These are phyloP conservation scores for Tephrocybe rancida DNA, from an alignment of 768 basidiomycete genomes.

Conservation along the genomic window DNA sequence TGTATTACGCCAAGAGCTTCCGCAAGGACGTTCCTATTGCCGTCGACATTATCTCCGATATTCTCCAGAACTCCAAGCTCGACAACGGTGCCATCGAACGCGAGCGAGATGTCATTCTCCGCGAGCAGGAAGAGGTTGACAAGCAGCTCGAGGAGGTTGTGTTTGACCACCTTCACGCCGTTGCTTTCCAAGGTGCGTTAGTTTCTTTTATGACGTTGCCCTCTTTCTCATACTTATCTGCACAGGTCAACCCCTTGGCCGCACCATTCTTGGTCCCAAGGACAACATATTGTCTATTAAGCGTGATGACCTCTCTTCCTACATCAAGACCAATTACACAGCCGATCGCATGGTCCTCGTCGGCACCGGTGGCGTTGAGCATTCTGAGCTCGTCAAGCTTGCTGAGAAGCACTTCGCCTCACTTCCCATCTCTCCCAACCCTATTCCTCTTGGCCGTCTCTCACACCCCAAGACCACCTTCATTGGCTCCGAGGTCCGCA, in stretches of 20 bases:
- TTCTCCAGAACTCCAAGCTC: slow-evolving; percentile 95
- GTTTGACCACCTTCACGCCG: slow-evolving; percentile 95
- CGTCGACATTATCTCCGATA: slow-evolving; percentile 98
- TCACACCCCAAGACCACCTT: slow-evolving; percentile 81
- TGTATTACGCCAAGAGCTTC: slow-evolving; percentile 99
- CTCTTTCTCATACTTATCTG: slow-evolving; percentile 2
- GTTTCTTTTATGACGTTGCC: slow-evolving; percentile 10
- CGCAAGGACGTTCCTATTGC: slow-evolving; percentile 88
- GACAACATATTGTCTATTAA: slow-evolving; percentile 95
- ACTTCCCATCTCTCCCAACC: slow-evolving; percentile 85
- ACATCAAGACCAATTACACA: slow-evolving; percentile 98
- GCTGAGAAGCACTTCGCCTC: slow-evolving; percentile 92
- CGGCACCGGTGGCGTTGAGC: slow-evolving; percentile 94
- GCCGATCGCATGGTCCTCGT: slow-evolving; percentile 99
- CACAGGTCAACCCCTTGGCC: slow-evolving; percentile 89
- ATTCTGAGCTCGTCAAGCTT: slow-evolving; percentile 89
- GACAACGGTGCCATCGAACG: slow-evolving; percentile 87
- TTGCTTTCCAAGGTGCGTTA: slow-evolving; percentile 90
- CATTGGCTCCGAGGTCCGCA: slow-evolving; percentile 92
- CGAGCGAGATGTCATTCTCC: slow-evolving; percentile 93
- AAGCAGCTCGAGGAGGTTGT: slow-evolving; percentile 99
- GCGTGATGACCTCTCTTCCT: slow-evolving; percentile 82
- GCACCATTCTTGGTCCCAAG: slow-evolving; percentile 97
- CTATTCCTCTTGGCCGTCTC: slow-evolving; percentile 84
- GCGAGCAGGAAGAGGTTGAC: slow-evolving; percentile 99